These are phyloP conservation scores for Fusarium lyarnte DNA, from an alignment of 2,329 filamentous ascomycete species.

Conservation along the genomic window DNA sequence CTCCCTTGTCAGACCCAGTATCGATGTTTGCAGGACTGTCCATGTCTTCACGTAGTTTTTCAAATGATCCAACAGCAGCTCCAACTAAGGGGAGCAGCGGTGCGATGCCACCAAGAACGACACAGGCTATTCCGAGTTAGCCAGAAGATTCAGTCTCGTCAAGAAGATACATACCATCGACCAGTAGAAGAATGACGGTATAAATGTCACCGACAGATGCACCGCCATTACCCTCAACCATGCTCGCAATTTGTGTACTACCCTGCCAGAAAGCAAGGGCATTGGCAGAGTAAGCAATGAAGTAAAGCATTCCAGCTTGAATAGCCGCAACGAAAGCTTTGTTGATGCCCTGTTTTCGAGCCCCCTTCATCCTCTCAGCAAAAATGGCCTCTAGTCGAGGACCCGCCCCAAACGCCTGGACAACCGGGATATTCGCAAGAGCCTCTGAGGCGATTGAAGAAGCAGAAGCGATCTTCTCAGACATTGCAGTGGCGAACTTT, in stretches of 20 bases:
- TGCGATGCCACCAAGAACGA: constrained; percentile 70
- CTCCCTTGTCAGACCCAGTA: constrained; percentile 47
- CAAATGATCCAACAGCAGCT: constrained; percentile 65
- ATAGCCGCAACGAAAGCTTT: constrained; percentile 66
- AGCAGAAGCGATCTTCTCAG: constrained; percentile 64
- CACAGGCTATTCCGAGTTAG: constrained; percentile 56
- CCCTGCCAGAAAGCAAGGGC: constrained; percentile 76
- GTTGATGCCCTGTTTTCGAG: constrained; percentile 63
- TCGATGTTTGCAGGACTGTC: constrained; percentile 60
- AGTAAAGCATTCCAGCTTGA: constrained; percentile 71
- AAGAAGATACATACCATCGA: constrained; percentile 58
- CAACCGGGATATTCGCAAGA: constrained; percentile 67
- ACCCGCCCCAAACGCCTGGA: constrained; percentile 71
- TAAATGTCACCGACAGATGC: constrained; percentile 62
- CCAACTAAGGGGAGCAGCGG: constrained; percentile 71
- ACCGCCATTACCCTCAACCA: constrained; percentile 47
- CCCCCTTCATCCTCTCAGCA: constrained; percentile 58
- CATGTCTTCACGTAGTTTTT: constrained; percentile 68
- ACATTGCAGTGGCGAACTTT: constrained; percentile 61
- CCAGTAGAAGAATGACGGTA: constrained; percentile 71
- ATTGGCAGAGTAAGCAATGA: constrained; percentile 74
- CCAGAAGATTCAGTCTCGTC: no score
- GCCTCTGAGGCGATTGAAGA: constrained; percentile 71
- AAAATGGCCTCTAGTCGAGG: constrained; percentile 69
- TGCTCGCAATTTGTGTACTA: constrained; percentile 59